These are phyloP conservation scores for Colletotrichum liaoningense DNA, from an alignment of 2,329 filamentous ascomycete species.

Conservation along the genomic window DNA sequence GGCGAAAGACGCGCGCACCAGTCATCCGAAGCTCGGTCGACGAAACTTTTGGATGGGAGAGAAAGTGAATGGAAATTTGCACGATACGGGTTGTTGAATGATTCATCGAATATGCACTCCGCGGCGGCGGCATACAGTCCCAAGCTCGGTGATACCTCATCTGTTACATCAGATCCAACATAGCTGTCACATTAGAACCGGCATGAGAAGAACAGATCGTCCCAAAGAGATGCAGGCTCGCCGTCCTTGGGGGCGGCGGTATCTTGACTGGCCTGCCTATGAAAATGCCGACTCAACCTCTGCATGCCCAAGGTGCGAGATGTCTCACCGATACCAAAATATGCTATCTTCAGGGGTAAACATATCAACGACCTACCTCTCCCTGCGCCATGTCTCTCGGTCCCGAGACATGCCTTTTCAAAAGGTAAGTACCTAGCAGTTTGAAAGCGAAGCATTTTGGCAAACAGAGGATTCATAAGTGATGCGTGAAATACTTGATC, in stretches of 20 bases:
- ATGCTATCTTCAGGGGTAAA: not conserved
- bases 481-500: not conserved
- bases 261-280: not conserved
- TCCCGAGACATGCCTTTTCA: not conserved
- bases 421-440: no score
- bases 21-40: not conserved
- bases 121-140: not conserved
- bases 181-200: not conserved
- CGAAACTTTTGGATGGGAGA: not conserved
- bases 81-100: not conserved
- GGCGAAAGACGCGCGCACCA: not conserved
- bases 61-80: not conserved
- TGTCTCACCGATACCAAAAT: not conserved
- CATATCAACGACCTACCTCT: slow-evolving; percentile 1
- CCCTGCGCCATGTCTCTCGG: slow-evolving; percentile 14
- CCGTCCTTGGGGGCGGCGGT: not conserved
- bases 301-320: not conserved
- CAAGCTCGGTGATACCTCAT: not conserved
- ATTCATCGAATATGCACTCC: slow-evolving; percentile 1
- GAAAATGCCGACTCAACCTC: not conserved
- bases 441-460: not conserved
- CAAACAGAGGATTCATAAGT: not conserved
- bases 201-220: not conserved
- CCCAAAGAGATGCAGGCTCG: no score
- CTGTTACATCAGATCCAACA: not conserved